Evolutionary conservation across 805 yeast species (phyloP), one percentile per base, ranked within the genome.

Genomic region (Candida wancherniae): DNA sequence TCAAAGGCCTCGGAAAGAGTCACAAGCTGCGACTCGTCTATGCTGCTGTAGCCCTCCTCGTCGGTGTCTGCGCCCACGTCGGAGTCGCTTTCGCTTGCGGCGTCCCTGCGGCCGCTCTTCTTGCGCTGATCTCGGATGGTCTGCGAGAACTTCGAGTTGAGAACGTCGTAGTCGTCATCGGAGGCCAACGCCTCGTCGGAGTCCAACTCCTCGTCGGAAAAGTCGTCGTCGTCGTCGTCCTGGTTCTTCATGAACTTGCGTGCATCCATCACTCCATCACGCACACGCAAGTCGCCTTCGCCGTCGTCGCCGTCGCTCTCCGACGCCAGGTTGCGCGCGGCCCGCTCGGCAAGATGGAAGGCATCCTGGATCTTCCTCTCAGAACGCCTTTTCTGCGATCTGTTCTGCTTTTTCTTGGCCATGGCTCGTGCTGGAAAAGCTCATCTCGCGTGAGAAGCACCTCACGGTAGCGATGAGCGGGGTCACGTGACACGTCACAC

Each of bases 1-100:
- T 83, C 96, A 95, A 95, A 86, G 3, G 84, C 87, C 44, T 80
- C 87, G n/a, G 94, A 81, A 22, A 87, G 63, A 0, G 94, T 74
- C 37, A 82, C 70, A 32, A 87, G 67, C 43, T 85, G 83, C 18
- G 57, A 64, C 50, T 85, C 95, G 47, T 85, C 95, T 24, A 83
- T 67, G 49, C 88, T 79, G 15, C 73, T 73, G 50, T 84, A 82
- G 9, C 74, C 90, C 7, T 68, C 72, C 16, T 33, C 37, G 22
- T 31, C 26, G 12, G 31, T n/a, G 28, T 22, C 23, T 10, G 8
- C 14, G 13, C 11, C 24, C 9, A 6, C 9, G 7, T 24, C 32
- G 12, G 22, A 16, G 14, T 9, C 16, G 19, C 19, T 18, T 10
- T 20, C 24, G 15, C 15, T 11, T 9, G 21, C 24, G 9, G 14